Evolutionary conservation across 257 asterid species (phyloP), one percentile per base, ranked within the genome.

Genomic region (Salvia miltiorrhiza): DNA sequence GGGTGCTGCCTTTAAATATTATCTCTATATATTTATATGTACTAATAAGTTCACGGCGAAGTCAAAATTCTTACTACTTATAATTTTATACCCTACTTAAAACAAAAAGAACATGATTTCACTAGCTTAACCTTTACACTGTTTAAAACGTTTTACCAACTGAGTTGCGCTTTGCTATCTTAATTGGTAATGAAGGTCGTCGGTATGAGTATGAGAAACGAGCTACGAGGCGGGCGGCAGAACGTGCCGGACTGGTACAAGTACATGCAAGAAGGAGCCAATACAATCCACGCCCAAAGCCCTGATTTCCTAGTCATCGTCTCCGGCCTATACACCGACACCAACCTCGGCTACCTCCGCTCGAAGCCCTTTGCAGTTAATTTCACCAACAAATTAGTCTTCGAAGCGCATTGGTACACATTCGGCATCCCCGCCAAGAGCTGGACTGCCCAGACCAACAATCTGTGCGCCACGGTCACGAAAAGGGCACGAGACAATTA

Each of bases 161-260:
- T n/a, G n/a, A n/a, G n/a, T n/a, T n/a, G n/a, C n/a, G n/a, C n/a
- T n/a, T n/a, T n/a, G n/a, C n/a, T n/a, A n/a, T n/a, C n/a, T n/a
- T n/a, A n/a, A n/a, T n/a, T 52, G 30, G 1, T 9, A 12, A 2
- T 9, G 24, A 9, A 88, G 94, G 96, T 86, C 1, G 76, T 87
- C 4, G 97, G 74, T 0, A 90, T 88, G 84, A 90, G 96, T 77
- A 14, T 90, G 80, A 77, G 97, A 71, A 93, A 93, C 13, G 98
- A 93, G 81, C 80, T 88, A 20, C 83, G 89, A 0, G 97, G 98
- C 1, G 64, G 74, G 0, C 53, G 65, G 1, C 86, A 83, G 41
- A 85, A 87, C 41, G 44, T 4, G 52, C 16, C 4, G 0, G 85
- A 70, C 2, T 90, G 98, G 98, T 82, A 85, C 35, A 57, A 63